phyloP scores from a whole-genome alignment of 1,284 basidiomycete species.

The Ceratobasidium sp. region DNA sequence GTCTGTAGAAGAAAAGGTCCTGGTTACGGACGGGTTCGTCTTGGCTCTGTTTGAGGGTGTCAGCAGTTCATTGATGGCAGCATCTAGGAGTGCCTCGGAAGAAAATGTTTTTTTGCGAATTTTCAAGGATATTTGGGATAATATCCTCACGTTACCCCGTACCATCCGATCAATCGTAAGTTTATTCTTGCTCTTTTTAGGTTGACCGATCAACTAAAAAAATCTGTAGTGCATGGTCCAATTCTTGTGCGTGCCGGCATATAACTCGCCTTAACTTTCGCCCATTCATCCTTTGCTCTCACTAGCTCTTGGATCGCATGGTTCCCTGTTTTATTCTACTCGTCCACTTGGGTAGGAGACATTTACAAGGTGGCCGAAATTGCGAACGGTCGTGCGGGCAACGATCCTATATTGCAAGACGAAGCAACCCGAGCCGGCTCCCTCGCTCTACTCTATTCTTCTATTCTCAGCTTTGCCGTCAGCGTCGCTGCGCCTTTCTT shows the following conservation, averaged over 20 bases:
- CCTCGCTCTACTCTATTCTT: slow-evolving; percentile 64
- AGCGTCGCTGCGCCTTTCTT: slow-evolving; percentile 64
- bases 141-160: slow-evolving; percentile 75
- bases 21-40: slow-evolving; percentile 60
- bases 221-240: slow-evolving; percentile 86
- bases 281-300: slow-evolving; percentile 32
- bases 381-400: slow-evolving; percentile 54
- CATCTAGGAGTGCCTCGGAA: slow-evolving; percentile 4
- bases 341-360: slow-evolving; percentile 87
- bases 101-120: slow-evolving; percentile 55
- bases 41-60: slow-evolving; percentile 55
- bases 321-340: slow-evolving; percentile 93
- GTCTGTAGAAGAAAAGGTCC: slow-evolving; percentile 79
- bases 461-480: slow-evolving; percentile 61
- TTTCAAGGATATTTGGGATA: slow-evolving; percentile 75
- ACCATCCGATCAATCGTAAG: slow-evolving; percentile 84
- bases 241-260: slow-evolving; percentile 77
- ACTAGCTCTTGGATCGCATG: slow-evolving; percentile 82
- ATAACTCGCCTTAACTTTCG: background rate
- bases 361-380: slow-evolving; percentile 70
- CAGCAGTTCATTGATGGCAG: background rate
- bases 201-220: slow-evolving; percentile 27
- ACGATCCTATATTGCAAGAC: slow-evolving; percentile 56
- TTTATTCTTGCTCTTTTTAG: slow-evolving; percentile 51
- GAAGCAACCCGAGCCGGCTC: slow-evolving; percentile 65